Base-by-base conservation (phyloP, 345 rosid genomes). In the Euphorbia tirucalli region DNA sequence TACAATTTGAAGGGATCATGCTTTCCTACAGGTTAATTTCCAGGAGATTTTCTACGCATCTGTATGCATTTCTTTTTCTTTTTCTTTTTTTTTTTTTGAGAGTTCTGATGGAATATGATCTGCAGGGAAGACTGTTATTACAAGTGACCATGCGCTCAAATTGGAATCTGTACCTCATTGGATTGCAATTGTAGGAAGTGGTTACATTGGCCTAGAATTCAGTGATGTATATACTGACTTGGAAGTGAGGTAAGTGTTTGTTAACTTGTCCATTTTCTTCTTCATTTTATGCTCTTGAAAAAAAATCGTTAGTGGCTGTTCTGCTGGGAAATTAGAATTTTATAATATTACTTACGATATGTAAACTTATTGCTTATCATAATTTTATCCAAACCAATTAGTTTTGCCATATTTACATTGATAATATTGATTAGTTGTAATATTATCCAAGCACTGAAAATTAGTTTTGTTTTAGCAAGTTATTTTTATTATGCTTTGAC, bases 141-240 rank as follows among this genome's bases (percentile, higher is more conserved):
- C 99, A 30, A 96, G 99, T 71, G 99, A 96, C 81, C 98, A 96
- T 84, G 99, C 99, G 19, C 91, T 96, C 71, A 96, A 96, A 71
- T 78, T 96, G 87, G 99, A 96, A 86, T 74, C 71, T 65, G 97
- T 96, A 24, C 99, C 99, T 59, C 96, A 93, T 63, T 96, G 99
- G 99, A 89, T 96, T 74, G 98, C 96, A 22, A 96, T 96, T 60
- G 92, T 96, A 3, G 99, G 99, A 80, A 93, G 98, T 86, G 99
- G 99, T 74, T 95, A 95, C 74, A 95, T 95, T 80, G 99, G 99
- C 78, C 96, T 95, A 16, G 99, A 93, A 86, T 95, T 95, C 80
- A 92, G 99, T 82, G 99, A 95, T 83, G 99, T 95, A 41, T 95
- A 93, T 79, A 95, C 99, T 71, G 99, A 71, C 94, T 93, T 79